A percentile compares a stretch with the other conserved stretches of the same genome.
Conservation (phyloP, 2,329 filamentous ascomycete species). For the Aspergillus japonicus region DNA sequence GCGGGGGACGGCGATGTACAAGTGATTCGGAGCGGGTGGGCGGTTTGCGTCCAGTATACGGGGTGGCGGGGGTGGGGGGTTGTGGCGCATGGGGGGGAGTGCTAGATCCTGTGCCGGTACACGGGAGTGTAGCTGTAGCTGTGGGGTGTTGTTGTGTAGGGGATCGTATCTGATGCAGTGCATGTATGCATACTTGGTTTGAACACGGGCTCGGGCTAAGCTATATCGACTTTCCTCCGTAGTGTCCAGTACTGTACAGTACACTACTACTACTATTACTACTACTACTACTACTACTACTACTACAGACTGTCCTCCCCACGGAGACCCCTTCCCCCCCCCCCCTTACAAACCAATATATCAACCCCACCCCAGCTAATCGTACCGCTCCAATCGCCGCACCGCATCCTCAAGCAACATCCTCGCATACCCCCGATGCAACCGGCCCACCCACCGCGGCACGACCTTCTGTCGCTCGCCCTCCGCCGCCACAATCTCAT, state of each 20-base stretch:
- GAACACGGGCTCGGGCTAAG: too few relatives aligned
- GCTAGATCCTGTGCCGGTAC: neutral
- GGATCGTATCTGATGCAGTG: too few relatives aligned
- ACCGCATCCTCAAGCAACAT: conserved; percentile 26
- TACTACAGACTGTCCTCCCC: too few relatives aligned
- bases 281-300: too few relatives aligned
- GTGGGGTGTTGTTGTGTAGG: too few relatives aligned
- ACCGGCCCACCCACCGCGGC: conserved; percentile 21
- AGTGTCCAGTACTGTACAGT: too few relatives aligned
- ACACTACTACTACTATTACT: too few relatives aligned
- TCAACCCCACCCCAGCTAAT: neutral
- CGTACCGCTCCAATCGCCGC: conserved; percentile 11
- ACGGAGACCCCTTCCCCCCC: too few relatives aligned
- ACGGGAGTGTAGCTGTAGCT: too few relatives aligned
- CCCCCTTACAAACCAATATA: too few relatives aligned
- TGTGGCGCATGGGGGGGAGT: conserved; percentile 14
- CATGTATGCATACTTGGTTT: too few relatives aligned
- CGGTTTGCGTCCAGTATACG: conserved; percentile 25
- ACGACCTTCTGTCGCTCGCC: conserved; percentile 25
- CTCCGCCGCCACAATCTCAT: conserved; percentile 23
- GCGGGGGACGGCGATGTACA: conserved; percentile 1
- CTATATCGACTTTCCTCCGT: too few relatives aligned
- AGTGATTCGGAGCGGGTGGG: conserved; percentile 24
- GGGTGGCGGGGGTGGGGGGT: conserved; percentile 24
- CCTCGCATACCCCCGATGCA: conserved; percentile 30